Evolutionary conservation across 805 yeast species (phyloP), one percentile per base, ranked within the genome.

Genomic region (Cyberlindnera nakhonratchasimensis): DNA sequence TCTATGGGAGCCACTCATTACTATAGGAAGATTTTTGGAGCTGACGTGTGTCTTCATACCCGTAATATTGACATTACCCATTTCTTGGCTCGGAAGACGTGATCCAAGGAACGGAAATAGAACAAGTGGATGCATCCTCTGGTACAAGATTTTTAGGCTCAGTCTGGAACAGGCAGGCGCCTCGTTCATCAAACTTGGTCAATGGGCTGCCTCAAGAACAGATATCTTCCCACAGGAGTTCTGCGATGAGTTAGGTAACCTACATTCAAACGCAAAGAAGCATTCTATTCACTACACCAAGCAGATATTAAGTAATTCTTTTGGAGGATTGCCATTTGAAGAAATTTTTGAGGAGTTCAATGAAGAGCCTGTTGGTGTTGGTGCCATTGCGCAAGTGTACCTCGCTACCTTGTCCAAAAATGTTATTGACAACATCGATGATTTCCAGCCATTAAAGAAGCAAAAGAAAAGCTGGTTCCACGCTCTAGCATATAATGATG

Each of bases 161-260:
- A 67, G 83, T 1, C 77, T 93, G 44, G 96, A 91, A 62, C 48
- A 69, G 14, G 96, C 96, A 0, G 99, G 99, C 1, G 96, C 98
- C 3, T 83, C 96, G 4, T 93, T 85, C 59, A 80, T 85, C 43
- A 85, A 87, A 62, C 73, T 93, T 43, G 99, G 98, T 4, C 99
- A 93, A 67, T 93, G 99, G 99, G 99, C 99, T 0, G 97, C 97
- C 3, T 85, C 96, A 10, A 76, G 99, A 62, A 86, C 95, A 0
- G 99, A 93, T 64, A 83, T 93, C 25, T 91, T 93, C 65, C 83
- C 96, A 3, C 68, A 66, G 35, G 86, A 75, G 30, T 65, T 91
- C 62, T 91, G 98, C 61, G 75, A 77, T 18, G 89, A 86, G 56
- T 65, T 93, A 52, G 77, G 86, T 9, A 66, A 74, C 19, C 66